These are phyloP conservation scores for Xylariaceae sp. DNA, from an alignment of 2,329 filamentous ascomycete genomes.

Conservation along the genomic window DNA sequence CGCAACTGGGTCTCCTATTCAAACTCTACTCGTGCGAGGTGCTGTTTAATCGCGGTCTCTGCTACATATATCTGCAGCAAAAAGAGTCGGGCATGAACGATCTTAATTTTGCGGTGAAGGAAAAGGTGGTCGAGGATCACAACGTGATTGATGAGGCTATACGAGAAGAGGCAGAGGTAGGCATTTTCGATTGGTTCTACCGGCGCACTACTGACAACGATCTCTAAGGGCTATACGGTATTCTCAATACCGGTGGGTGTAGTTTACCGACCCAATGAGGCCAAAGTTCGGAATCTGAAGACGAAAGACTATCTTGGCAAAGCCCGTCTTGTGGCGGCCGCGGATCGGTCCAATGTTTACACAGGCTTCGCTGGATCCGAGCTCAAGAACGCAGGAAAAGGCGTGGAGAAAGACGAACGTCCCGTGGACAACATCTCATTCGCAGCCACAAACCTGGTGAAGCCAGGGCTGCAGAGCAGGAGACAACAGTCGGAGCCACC, in stretches of 20 bases:
- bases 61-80: constrained; percentile 95
- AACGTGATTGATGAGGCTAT: constrained; percentile 98
- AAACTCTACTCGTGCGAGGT: constrained; percentile 97
- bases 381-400: constrained; percentile 61
- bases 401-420: constrained; percentile 67
- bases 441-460: constrained; percentile 88
- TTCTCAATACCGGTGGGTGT: constrained; percentile 97
- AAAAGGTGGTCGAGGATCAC: constrained; percentile 94
- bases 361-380: constrained; percentile 76
- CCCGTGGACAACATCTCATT: constrained; percentile 81
- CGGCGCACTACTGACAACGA: constrained; percentile 25
- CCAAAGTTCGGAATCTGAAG: constrained; percentile 97
- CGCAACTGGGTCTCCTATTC: constrained; percentile 90
- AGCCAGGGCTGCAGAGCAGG: constrained; percentile 72
- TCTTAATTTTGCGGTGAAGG: constrained; percentile 82
- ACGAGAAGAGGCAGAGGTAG: constrained; percentile 81
- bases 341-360: constrained; percentile 73
- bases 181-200: constrained; percentile 19
- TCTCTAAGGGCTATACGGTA: constrained; percentile 79
- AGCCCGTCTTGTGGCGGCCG: constrained; percentile 84
- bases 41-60: constrained; percentile 92
- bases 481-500: constrained; percentile 84
- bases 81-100: constrained; percentile 88
- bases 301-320: constrained; percentile 97
- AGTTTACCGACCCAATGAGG: constrained; percentile 90